Base-by-base conservation (phyloP, 73 alveolate genomes). In the Paramecium octaurelia region DNA sequence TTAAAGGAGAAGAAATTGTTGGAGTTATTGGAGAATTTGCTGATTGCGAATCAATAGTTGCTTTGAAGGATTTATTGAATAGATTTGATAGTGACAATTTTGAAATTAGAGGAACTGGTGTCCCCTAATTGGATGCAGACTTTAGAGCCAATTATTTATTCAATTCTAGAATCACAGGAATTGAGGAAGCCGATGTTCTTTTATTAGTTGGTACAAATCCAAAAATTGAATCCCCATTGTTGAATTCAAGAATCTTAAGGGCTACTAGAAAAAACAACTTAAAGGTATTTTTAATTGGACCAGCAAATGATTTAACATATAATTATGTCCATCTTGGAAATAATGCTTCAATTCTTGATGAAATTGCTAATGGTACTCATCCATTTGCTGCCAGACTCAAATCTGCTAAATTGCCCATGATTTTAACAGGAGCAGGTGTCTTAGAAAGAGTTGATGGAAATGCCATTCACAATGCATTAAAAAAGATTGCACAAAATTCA, bases 401-500 rank as follows among this genome's bases (percentile, higher is more conserved):
- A 58, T 86, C 93, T 75, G 98, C 99, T 18, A 94, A 95, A 77
- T 92, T 95, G 23, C 99, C 99, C 46, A 95, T 96, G 98, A 83
- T 93, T 70, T 21, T 96, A 18, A 92, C 93, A 36, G 94, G 96
- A 20, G 80, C 96, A 1, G 76, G 58, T 59, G 86, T 92, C 38
- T 93, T 95, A 14, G 92, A 95, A 58, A 92, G 99, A 94, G 92
- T 77, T 48, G 98, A 96, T 83, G 98, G 98, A 29, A 97, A 92
- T 77, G 98, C 95, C 11, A 44, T 96, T 18, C 71, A 87, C 85
- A 92, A 93, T 92, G 14, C 86, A 7, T 83, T 96, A n/a, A 85
- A 96, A 83, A 70, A 59, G 58, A 86, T 96, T 7, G 89, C 96
- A 27, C 70, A 88, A 80, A 93, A 92, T n/a, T 77, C 93, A 42